Conservation (phyloP, 169 alveolate species). For the Blepharisma undulans region DNA sequence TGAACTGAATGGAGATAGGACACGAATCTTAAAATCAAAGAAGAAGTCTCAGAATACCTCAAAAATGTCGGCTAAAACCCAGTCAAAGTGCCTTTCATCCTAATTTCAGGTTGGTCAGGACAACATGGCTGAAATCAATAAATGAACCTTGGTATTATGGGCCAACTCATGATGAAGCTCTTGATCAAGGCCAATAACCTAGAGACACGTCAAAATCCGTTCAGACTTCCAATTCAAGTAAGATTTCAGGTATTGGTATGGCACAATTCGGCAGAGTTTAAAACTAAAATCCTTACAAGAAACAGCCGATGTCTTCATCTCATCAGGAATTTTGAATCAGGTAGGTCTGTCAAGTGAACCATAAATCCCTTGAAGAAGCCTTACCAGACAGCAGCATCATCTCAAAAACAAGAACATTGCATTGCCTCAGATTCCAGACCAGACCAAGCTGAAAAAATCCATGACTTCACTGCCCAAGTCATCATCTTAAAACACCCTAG, state of each 20-base stretch:
- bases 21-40: conserved; percentile 95
- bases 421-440: conserved; percentile 95
- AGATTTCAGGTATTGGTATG: conserved; percentile 99
- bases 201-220: conserved; percentile 97
- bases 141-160: conserved; percentile 99
- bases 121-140: conserved; percentile 95
- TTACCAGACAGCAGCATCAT: conserved; percentile 98
- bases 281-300: conserved; percentile 96
- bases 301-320: conserved; percentile 93
- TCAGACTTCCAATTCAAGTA: conserved; percentile 97
- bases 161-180: conserved; percentile 94
- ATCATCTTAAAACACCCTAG: conserved; percentile 98
- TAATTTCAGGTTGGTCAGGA: conserved; percentile 98
- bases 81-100: conserved; percentile 96
- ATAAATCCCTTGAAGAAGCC: conserved; percentile 95
- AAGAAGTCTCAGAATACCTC: conserved; percentile 93
- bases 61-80: conserved; percentile 97
- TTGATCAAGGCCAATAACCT: conserved; percentile 96
- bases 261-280: conserved; percentile 99
- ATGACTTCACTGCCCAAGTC: conserved; percentile 94
- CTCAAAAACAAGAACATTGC: conserved; percentile 95
- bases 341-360: conserved; percentile 98
- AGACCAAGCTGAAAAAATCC: conserved; percentile 97
- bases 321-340: conserved; percentile 95
- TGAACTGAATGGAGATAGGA: conserved; percentile 93